phyloP scores from a whole-genome alignment of 495 filamentous ascomycete species.

The Penicillium atrosanguineum region DNA sequence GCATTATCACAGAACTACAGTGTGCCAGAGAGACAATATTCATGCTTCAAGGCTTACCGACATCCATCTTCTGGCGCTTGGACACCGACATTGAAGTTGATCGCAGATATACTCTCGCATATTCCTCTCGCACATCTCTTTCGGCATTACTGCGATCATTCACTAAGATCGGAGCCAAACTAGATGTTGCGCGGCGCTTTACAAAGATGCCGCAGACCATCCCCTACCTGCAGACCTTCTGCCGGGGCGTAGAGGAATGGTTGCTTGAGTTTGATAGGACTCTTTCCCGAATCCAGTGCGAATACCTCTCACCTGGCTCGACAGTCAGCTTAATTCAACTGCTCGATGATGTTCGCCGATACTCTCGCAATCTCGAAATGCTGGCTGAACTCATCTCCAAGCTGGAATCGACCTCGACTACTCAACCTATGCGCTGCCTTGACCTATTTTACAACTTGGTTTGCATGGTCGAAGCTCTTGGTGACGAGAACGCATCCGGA shows the following conservation, averaged over 20 bases:
- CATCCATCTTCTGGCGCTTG: slow-evolving; percentile 58
- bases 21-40: slow-evolving; percentile 74
- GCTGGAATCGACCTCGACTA: slow-evolving; percentile 21
- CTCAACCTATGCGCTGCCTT: slow-evolving; percentile 57
- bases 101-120: slow-evolving; percentile 35
- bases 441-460: slow-evolving; percentile 71
- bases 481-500: slow-evolving; percentile 56
- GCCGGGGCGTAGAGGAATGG: slow-evolving; percentile 43
- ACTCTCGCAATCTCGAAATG: slow-evolving; percentile 51
- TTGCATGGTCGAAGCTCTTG: slow-evolving; percentile 66
- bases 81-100: slow-evolving; percentile 40
- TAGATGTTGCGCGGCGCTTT: slow-evolving; percentile 51
- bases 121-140: slow-evolving; percentile 38
- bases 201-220: slow-evolving; percentile 31
- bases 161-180: slow-evolving; percentile 41
- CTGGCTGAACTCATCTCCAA: slow-evolving; percentile 48
- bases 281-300: slow-evolving; percentile 44
- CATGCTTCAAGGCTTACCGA: slow-evolving; percentile 80
- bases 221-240: slow-evolving; percentile 56
- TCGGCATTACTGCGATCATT: slow-evolving; percentile 41
- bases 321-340: slow-evolving; percentile 59
- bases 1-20: slow-evolving; percentile 67
- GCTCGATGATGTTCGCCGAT: slow-evolving; percentile 54
- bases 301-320: slow-evolving; percentile 35
- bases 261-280: slow-evolving; percentile 41